These are phyloP conservation scores for Flagelloscypha sp. DNA, from an alignment of 768 basidiomycete genomes.

Conservation along the genomic window DNA sequence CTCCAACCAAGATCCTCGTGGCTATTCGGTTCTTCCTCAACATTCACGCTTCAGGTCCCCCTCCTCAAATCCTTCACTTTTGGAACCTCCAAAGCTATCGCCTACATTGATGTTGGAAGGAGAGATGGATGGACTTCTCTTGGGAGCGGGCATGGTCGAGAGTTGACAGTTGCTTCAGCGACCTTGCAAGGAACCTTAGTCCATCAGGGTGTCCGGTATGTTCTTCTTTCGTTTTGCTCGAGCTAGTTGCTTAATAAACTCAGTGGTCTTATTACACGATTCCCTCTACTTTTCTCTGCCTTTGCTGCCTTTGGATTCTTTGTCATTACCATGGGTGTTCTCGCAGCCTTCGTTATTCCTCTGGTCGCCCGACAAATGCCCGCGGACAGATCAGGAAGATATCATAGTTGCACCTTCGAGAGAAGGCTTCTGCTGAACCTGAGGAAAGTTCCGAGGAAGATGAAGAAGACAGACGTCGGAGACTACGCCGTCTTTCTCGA, in stretches of 20 bases:
- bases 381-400: not conserved
- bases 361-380: not conserved
- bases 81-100: conserved; percentile 39
- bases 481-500: not conserved
- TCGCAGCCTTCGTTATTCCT: conserved; percentile 35
- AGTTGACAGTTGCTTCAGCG: conserved; percentile 60
- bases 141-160: conserved; percentile 63
- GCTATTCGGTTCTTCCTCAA: conserved; percentile 30
- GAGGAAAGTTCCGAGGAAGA: conserved; percentile 12
- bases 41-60: conserved; percentile 42
- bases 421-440: conserved; percentile 1
- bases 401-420: too few species aligned
- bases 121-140: conserved; percentile 64
- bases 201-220: conserved; percentile 65
- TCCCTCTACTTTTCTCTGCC: conserved; percentile 51
- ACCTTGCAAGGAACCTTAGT: conserved; percentile 53
- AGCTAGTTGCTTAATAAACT: conserved; percentile 4
- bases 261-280: conserved; percentile 64
- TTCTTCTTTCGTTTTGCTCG: conserved; percentile 1
- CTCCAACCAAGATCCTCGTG: conserved; percentile 35
- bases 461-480: conserved; percentile 3
- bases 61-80: conserved; percentile 49
- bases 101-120: conserved; percentile 67
- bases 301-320: conserved; percentile 39
- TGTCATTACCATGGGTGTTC: conserved; percentile 33